Conservation (phyloP, 2,329 filamentous ascomycete genomes). For the Curvularia eragrostidis region DNA sequence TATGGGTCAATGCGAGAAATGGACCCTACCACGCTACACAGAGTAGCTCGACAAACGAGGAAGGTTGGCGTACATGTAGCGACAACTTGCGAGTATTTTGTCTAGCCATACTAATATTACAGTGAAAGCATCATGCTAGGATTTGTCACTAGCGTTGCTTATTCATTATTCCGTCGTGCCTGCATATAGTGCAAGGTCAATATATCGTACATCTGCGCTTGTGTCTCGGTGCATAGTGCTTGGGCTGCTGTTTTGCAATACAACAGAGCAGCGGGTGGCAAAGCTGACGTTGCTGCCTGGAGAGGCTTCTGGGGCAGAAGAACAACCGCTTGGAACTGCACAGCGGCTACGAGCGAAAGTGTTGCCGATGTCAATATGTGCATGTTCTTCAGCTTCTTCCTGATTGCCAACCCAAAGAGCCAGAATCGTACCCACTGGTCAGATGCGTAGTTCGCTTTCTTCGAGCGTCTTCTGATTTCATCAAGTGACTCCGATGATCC, state of each 20-base stretch:
- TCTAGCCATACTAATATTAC: constrained; percentile 20
- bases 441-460: constrained; percentile 4
- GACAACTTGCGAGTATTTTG: constrained; percentile 18
- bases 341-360: constrained; percentile 1
- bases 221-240: constrained; percentile 4
- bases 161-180: constrained; percentile 28
- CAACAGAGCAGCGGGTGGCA: neutral
- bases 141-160: constrained; percentile 21
- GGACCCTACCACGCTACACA: constrained; percentile 16
- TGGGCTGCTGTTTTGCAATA: constrained; percentile 4
- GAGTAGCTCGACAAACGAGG: constrained; percentile 20
- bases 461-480: constrained; percentile 3
- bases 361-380: neutral
- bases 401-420: neutral
- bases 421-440: neutral
- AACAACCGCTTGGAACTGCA: neutral
- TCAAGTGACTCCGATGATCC: neutral
- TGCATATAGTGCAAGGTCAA: constrained; percentile 26
- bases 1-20: constrained; percentile 14
- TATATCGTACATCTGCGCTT: constrained; percentile 31
- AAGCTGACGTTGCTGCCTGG: constrained; percentile 5
- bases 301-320: neutral
- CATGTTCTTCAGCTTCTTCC: neutral
- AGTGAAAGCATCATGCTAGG: constrained; percentile 25
- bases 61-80: constrained; percentile 23